Conservation (phyloP, 768 basidiomycete species). For the Dioszegia aurantiaca region DNA sequence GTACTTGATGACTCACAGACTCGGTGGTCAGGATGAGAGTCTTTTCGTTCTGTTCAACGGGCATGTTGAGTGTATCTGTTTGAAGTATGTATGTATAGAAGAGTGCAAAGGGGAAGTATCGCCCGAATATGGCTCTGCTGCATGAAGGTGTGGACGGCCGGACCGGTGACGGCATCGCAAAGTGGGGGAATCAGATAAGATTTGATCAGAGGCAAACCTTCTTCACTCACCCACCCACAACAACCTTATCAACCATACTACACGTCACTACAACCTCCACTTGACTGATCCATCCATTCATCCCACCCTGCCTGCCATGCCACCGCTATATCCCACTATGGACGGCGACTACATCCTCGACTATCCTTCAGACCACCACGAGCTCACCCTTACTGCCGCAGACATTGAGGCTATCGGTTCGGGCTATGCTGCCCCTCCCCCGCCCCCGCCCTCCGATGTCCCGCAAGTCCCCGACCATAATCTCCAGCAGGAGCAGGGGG, state of each 20-base stretch:
- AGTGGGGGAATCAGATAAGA: neutral
- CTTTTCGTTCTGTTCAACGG: slow-evolving; percentile 39
- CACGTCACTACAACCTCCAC: neutral
- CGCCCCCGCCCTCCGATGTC: no score
- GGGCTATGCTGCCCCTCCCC: neutral
- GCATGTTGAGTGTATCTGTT: slow-evolving; percentile 27
- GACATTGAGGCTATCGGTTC: slow-evolving; percentile 14
- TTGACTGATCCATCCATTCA: neutral
- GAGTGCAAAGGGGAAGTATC: neutral
- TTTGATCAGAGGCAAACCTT: neutral
- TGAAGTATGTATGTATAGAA: neutral
- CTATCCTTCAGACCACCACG: slow-evolving; percentile 1
- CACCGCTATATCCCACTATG: neutral
- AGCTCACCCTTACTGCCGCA: slow-evolving; percentile 2
- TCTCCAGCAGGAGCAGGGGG: neutral
- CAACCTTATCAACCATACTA: neutral
- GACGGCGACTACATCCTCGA: neutral
- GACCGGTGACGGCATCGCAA: no score
- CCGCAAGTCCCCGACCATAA: neutral
- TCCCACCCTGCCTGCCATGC: neutral
- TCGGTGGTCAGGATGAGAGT: slow-evolving; percentile 31
- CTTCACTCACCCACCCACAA: neutral
- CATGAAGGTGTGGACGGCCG: no score
- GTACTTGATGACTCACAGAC: slow-evolving; percentile 24
- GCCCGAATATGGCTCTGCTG: no score